These are phyloP conservation scores for Neurospora sublineolata DNA, from an alignment of 495 filamentous ascomycete species.

Conservation along the genomic window DNA sequence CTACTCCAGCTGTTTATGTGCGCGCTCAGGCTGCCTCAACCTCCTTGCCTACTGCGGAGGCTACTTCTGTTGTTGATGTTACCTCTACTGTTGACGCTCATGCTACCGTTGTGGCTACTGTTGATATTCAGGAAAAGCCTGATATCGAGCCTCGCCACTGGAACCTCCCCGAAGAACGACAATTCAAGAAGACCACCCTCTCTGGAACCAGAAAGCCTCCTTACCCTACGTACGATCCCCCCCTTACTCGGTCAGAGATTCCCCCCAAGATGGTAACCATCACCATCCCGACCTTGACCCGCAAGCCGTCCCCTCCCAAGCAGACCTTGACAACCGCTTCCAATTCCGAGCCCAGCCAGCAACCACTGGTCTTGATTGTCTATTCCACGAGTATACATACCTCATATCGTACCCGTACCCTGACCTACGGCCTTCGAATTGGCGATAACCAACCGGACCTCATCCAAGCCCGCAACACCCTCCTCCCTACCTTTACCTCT, in stretches of 20 bases:
- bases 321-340: neutral
- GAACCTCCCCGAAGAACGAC: neutral
- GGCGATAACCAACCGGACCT: neutral
- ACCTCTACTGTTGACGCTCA: neutral
- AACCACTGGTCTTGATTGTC: neutral
- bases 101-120: neutral
- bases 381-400: neutral
- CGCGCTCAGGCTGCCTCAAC: neutral
- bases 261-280: neutral
- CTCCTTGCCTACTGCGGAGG: neutral
- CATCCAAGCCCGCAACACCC: neutral
- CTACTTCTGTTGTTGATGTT: neutral
- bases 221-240: neutral
- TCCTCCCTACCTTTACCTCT: neutral
- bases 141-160: neutral
- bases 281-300: too few relatives aligned
- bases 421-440: neutral
- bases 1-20: neutral
- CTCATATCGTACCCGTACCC: neutral
- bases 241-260: neutral
- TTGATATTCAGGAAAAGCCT: neutral
- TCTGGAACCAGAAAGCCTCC: neutral
- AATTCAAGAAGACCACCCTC: neutral
- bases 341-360: neutral
- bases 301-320: neutral